These are phyloP conservation scores for Aspergillus ellipticus DNA, from an alignment of 495 filamentous ascomycete species.

Conservation along the genomic window DNA sequence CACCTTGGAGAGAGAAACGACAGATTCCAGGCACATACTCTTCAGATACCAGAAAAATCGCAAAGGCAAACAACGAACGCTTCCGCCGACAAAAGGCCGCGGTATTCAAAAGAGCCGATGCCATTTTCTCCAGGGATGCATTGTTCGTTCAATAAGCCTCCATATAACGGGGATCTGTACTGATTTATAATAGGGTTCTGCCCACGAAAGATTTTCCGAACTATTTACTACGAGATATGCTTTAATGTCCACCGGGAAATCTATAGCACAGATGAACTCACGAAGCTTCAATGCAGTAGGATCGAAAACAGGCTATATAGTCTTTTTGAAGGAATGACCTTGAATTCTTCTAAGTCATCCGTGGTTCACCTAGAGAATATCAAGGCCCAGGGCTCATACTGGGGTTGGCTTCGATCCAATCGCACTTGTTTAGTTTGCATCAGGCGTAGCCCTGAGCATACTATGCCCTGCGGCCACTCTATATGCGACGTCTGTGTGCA, in stretches of 20 bases:
- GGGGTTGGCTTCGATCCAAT: slow-evolving; percentile 6
- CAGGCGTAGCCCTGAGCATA: slow-evolving; percentile 21
- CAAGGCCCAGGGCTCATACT: not conserved
- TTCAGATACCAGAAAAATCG: too few species aligned
- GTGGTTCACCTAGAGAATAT: slow-evolving; percentile 7
- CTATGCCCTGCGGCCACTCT: slow-evolving; percentile 24
- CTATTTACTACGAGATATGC: slow-evolving; percentile 17
- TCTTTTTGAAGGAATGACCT: slow-evolving; percentile 6
- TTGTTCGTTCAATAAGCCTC: slow-evolving; percentile 14
- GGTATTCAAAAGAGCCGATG: too few species aligned
- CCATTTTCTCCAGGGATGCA: slow-evolving; percentile 25
- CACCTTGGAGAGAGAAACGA: too few species aligned
- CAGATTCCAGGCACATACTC: too few species aligned
- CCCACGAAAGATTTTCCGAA: slow-evolving; percentile 14
- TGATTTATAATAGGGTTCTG: too few species aligned
- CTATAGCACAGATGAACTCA: slow-evolving; percentile 9
- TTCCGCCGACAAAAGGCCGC: too few species aligned
- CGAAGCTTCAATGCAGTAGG: slow-evolving; percentile 2
- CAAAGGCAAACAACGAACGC: too few species aligned
- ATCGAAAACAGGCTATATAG: slow-evolving; percentile 1
- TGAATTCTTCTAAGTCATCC: not conserved
- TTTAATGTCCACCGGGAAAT: slow-evolving; percentile 6
- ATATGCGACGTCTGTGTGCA: slow-evolving; percentile 27
- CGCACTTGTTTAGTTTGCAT: slow-evolving; percentile 16
- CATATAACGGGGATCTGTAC: too few species aligned